Conservation (phyloP, 208 protist genomes). For the Wallacemonas rigidus region DNA sequence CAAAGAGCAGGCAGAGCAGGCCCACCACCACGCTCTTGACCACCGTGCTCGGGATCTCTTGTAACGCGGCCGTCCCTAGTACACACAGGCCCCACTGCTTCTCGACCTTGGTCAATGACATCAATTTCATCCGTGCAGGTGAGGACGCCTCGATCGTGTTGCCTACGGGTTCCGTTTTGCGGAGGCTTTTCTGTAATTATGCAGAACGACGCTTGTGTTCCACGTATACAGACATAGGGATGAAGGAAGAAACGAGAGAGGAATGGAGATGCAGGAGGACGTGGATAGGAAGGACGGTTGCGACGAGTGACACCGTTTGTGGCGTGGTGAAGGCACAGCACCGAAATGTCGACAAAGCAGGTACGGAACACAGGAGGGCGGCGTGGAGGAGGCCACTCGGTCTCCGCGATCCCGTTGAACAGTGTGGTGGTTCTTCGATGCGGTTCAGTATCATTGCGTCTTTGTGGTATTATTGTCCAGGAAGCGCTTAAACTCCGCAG, state of each 20-base stretch:
- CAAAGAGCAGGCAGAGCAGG: neutral
- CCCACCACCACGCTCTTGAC: neutral
- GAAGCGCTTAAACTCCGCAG: too few relatives aligned
- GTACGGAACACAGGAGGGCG: too few relatives aligned
- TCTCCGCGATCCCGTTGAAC: too few relatives aligned
- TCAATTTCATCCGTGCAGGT: neutral
- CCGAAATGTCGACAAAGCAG: too few relatives aligned
- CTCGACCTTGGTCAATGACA: conserved; percentile 23
- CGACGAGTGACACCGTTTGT: too few relatives aligned
- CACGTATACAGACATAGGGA: neutral
- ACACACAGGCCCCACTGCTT: conserved; percentile 34
- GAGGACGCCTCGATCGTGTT: neutral
- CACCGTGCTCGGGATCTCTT: conserved; percentile 35
- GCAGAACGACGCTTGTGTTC: neutral
- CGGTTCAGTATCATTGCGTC: too few relatives aligned
- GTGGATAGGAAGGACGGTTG: too few relatives aligned
- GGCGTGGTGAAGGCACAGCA: too few relatives aligned
- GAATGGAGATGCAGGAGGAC: neutral
- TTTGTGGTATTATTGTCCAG: too few relatives aligned
- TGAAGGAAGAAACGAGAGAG: neutral
- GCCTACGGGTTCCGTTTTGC: too few relatives aligned
- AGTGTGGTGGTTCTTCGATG: too few relatives aligned
- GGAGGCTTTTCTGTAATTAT: neutral
- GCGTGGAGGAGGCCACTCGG: too few relatives aligned
- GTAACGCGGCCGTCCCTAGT: conserved; percentile 30